Evolutionary conservation across 169 alveolate genomes (phyloP).

Genomic region (Cryptosporidium viatorum): DNA sequence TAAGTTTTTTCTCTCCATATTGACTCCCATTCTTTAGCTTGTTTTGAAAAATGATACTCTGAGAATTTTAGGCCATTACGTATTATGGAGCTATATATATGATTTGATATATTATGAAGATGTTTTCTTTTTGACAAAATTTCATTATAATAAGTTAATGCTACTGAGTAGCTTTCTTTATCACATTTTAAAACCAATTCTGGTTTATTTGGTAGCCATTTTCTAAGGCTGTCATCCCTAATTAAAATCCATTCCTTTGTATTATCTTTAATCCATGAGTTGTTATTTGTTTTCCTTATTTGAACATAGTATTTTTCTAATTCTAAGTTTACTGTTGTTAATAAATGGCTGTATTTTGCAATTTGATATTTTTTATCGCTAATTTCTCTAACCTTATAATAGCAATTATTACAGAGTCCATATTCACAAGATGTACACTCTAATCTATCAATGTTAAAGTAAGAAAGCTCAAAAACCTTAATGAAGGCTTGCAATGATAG

Average conservation of each 20-base stretch:
- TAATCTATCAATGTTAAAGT: background rate
- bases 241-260: slow-evolving; percentile 3
- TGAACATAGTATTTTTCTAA: background rate
- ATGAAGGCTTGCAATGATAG: slow-evolving; percentile 3
- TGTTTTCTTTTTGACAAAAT: background rate
- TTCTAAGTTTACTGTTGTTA: background rate
- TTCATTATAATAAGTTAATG: background rate
- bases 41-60: slow-evolving; percentile 6
- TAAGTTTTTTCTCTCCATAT: slow-evolving; percentile 7
- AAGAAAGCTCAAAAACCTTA: background rate
- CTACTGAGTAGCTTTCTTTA: slow-evolving; percentile 9
- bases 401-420: slow-evolving; percentile 31
- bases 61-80: background rate
- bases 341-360: background rate
- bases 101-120: background rate
- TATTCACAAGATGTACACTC: slow-evolving; percentile 16
- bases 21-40: slow-evolving; percentile 28
- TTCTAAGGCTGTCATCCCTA: background rate
- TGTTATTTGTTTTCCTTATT: background rate
- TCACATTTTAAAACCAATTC: slow-evolving; percentile 4
- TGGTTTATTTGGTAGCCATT: slow-evolving; percentile 8
- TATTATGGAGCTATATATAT: background rate
- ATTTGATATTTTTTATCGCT: background rate
- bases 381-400: background rate
- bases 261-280: background rate